These are phyloP conservation scores for Artemisia annua DNA, from an alignment of 129 eudicot species.

Conservation along the genomic window DNA sequence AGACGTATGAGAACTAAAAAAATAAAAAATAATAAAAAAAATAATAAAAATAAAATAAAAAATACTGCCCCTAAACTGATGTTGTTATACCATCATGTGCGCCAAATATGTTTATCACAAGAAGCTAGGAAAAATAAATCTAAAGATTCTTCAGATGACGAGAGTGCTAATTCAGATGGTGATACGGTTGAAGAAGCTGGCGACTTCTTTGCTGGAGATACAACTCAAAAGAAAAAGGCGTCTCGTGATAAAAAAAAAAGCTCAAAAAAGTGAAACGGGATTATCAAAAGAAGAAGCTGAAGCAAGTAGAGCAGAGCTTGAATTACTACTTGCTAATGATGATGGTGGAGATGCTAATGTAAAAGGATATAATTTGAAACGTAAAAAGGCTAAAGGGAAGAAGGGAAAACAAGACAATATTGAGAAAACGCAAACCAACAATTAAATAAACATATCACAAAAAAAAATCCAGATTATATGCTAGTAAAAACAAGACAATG, in stretches of 20 bases:
- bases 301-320: conserved; percentile 93
- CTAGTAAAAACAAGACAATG: too few relatives aligned
- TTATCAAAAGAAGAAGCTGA: conserved; percentile 52
- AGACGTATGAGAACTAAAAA: too few relatives aligned
- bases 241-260: conserved; percentile 27
- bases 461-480: too few relatives aligned
- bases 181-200: conserved; percentile 56
- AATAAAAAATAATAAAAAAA: too few relatives aligned
- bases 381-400: conserved; percentile 62
- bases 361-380: conserved; percentile 85
- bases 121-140: conserved; percentile 55
- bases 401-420: conserved; percentile 48
- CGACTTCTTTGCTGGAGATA: conserved; percentile 72
- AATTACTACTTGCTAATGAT: conserved; percentile 75
- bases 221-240: conserved; percentile 23
- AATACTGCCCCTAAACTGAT: too few relatives aligned
- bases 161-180: conserved; percentile 47
- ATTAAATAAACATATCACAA: too few relatives aligned
- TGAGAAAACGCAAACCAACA: too few relatives aligned
- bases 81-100: too few relatives aligned
- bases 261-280: conserved; percentile 31
- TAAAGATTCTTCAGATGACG: conserved; percentile 73
- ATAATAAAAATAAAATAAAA: too few relatives aligned
- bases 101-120: too few relatives aligned
- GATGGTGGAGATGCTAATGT: conserved; percentile 51